Evolutionary conservation across 768 basidiomycete species (phyloP).

Genomic region (Lactifluus piperatus): DNA sequence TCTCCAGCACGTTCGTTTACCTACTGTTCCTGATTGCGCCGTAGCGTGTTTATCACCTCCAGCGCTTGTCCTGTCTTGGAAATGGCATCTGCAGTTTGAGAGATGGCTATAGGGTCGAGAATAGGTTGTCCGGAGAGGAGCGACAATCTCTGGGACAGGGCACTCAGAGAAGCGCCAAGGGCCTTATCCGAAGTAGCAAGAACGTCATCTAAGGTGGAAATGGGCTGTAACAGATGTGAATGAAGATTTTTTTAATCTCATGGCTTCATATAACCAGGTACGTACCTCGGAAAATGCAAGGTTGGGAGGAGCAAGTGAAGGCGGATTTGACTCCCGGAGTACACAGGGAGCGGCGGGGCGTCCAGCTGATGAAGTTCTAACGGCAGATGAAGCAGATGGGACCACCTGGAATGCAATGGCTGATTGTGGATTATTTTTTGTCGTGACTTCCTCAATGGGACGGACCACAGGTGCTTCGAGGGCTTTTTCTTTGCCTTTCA

Average conservation of each 20-base stretch:
- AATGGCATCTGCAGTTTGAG: constrained; percentile 19
- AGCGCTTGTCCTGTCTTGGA: constrained; percentile 17
- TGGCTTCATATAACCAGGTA: not conserved
- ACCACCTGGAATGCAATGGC: not conserved
- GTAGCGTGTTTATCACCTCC: constrained; percentile 10
- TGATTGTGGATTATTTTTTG: not conserved
- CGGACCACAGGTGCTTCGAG: not conserved
- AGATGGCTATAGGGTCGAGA: constrained; percentile 12
- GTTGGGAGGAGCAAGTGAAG: not conserved
- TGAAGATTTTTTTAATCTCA: not conserved
- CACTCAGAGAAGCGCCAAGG: constrained; percentile 6
- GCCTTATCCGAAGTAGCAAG: constrained; percentile 4
- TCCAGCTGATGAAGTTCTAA: not conserved
- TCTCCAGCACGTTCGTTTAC: constrained; percentile 2
- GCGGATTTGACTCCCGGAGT: not conserved
- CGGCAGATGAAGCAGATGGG: not conserved
- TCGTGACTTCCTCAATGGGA: not conserved
- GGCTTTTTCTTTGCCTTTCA: constrained; percentile 8
- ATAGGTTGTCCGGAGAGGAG: constrained; percentile 7
- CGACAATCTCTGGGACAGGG: constrained; percentile 13
- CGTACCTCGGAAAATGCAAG: not conserved
- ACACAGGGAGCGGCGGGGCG: not conserved
- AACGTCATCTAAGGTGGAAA: not conserved
- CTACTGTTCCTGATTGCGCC: constrained; percentile 8
- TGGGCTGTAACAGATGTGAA: not conserved